Conservation (phyloP, 345 rosid species). For the Trapa incisa region DNA sequence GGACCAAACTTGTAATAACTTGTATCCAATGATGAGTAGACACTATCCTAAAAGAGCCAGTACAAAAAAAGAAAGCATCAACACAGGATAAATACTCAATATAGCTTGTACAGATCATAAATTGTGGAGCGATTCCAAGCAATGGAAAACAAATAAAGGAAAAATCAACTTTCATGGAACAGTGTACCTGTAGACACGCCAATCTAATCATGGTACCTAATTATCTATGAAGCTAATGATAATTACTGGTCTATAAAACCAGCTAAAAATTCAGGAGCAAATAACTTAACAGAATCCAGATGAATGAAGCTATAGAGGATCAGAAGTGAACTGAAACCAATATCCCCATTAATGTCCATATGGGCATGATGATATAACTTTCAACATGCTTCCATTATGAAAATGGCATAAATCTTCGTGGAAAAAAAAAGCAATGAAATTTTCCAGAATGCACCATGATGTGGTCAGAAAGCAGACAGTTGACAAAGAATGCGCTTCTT, state of each 20-base stretch:
- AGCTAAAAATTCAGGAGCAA: neutral
- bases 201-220: neutral
- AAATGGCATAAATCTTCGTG: neutral
- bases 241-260: neutral
- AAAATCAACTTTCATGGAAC: neutral
- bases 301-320: neutral
- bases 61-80: conserved; percentile 3
- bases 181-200: neutral
- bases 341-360: neutral
- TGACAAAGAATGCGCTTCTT: too few relatives aligned
- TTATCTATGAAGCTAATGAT: neutral
- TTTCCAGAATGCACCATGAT: too few relatives aligned
- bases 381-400: neutral
- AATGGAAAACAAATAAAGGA: neutral
- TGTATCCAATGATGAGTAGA: conserved; percentile 32
- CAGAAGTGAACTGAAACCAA: neutral
- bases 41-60: conserved; percentile 31
- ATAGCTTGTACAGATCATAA: neutral
- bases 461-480: too few relatives aligned
- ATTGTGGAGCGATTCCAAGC: neutral
- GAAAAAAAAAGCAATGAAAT: too few relatives aligned
- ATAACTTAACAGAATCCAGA: neutral
- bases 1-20: conserved; percentile 46
- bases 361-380: neutral
- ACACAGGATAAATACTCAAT: neutral